A percentile compares a stretch with the other conserved stretches of the same genome.
These are phyloP conservation scores for Cytidiella melzeri DNA, from an alignment of 768 basidiomycete genomes.

Conservation along the genomic window DNA sequence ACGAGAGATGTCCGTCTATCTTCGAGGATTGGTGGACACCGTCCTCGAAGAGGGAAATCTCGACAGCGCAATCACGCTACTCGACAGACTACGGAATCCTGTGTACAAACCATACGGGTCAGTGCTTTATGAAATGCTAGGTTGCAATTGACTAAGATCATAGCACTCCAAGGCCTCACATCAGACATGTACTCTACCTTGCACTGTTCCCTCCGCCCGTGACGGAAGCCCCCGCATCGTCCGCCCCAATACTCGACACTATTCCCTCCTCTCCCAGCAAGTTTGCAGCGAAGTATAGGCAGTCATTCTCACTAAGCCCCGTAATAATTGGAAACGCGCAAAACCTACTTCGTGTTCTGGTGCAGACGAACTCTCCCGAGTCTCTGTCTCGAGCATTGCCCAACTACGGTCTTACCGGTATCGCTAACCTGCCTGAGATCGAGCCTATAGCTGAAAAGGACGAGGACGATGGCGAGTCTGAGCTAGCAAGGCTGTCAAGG, in stretches of 20 bases:
- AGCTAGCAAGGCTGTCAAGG: conserved; percentile 47
- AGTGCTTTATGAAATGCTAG: too few relatives aligned
- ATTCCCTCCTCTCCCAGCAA: conserved; percentile 29
- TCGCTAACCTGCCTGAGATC: conserved; percentile 6
- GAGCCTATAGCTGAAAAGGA: conserved; percentile 12
- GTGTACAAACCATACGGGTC: conserved; percentile 54
- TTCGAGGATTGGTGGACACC: conserved; percentile 57
- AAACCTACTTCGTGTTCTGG: conserved; percentile 48
- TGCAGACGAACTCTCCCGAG: conserved; percentile 48
- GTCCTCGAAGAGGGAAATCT: conserved; percentile 77
- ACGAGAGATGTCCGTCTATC: conserved; percentile 40
- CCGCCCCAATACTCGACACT: conserved; percentile 1
- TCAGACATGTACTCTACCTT: conserved; percentile 65
- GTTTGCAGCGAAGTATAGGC: conserved; percentile 27
- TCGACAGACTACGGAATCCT: conserved; percentile 58
- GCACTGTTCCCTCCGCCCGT: conserved; percentile 51
- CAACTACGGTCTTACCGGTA: conserved; percentile 27
- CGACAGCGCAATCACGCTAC: conserved; percentile 54
- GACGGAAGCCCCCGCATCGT: conserved; percentile 15
- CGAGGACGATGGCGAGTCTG: conserved; percentile 45
- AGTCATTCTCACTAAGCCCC: conserved; percentile 37
- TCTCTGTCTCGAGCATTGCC: conserved; percentile 53
- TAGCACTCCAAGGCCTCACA: conserved; percentile 41
- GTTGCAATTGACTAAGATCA: too few relatives aligned
- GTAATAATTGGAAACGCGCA: conserved; percentile 45